These are phyloP conservation scores for Diaporthe aspalathi DNA, from an alignment of 2,329 filamentous ascomycete genomes.

Conservation along the genomic window DNA sequence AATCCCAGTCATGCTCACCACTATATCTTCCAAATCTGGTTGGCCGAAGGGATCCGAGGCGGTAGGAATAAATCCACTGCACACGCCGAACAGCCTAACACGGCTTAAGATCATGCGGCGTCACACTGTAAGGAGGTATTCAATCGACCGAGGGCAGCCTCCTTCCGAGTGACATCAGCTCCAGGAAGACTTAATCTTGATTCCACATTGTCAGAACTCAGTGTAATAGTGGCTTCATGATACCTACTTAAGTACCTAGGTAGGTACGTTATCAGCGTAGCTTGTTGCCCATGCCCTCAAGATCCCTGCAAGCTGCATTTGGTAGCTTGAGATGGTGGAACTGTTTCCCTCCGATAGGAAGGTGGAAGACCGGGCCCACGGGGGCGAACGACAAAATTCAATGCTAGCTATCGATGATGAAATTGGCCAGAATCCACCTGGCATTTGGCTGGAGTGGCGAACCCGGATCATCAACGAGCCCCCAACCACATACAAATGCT, in stretches of 20 bases:
- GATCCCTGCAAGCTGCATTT: not conserved
- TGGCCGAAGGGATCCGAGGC: not conserved
- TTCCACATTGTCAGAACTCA: no score
- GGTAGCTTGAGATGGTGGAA: constrained; percentile 2
- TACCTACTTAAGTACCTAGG: no score
- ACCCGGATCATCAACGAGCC: not conserved
- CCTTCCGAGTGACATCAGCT: no score
- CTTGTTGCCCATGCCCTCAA: no score
- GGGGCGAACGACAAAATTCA: not conserved
- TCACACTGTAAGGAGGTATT: no score
- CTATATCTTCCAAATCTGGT: not conserved
- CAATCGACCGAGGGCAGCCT: no score
- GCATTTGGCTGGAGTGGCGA: no score
- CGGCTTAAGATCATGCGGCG: not conserved
- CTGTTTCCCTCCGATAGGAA: not conserved
- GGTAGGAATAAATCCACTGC: not conserved
- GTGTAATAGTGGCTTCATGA: no score
- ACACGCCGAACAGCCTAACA: not conserved
- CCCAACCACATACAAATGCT: no score
- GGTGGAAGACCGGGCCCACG: not conserved
- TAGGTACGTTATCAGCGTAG: no score
- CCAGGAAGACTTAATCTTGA: no score
- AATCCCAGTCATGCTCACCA: not conserved
- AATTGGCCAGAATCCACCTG: not conserved
- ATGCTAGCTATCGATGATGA: not conserved